A percentile compares a stretch with the other conserved stretches of the same genome.
phyloP scores from a whole-genome alignment of 805 yeast genomes.

The Trichomonascus vanleenenianus region DNA sequence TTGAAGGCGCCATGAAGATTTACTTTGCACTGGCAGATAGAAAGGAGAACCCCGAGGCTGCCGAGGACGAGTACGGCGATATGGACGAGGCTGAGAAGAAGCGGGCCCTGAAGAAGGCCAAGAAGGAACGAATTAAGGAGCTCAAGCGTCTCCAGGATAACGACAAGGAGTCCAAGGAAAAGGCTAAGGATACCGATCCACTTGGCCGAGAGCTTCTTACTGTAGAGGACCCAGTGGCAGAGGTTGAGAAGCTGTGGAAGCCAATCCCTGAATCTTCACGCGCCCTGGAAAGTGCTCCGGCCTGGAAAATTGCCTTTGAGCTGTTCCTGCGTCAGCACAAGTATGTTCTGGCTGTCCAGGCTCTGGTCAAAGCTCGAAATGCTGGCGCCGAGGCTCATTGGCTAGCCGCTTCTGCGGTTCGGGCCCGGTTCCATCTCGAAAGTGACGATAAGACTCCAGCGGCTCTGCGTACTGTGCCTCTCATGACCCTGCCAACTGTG shows the following conservation, averaged over 20 bases:
- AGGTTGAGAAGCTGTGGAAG: slow-evolving; percentile 35
- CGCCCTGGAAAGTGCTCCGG: slow-evolving; percentile 20
- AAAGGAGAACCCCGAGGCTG: slow-evolving; percentile 11
- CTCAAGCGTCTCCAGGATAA: slow-evolving; percentile 31
- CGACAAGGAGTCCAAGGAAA: slow-evolving; percentile 30
- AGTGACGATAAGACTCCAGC: slow-evolving; percentile 35
- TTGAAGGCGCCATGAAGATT: slow-evolving; percentile 53
- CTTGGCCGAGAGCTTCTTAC: slow-evolving; percentile 36
- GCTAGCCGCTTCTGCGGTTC: slow-evolving; percentile 27
- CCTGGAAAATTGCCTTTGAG: slow-evolving; percentile 39
- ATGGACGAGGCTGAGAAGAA: slow-evolving; percentile 26
- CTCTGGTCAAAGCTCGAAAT: slow-evolving; percentile 38
- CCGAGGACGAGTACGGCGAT: slow-evolving; percentile 18
- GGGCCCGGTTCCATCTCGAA: slow-evolving; percentile 29
- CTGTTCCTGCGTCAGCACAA: slow-evolving; percentile 39
- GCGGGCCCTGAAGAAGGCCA: slow-evolving; percentile 31
- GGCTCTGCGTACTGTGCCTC: slow-evolving; percentile 31
- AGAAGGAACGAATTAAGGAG: slow-evolving; percentile 38
- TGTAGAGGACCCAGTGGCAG: slow-evolving; percentile 35
- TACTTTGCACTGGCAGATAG: slow-evolving; percentile 37
- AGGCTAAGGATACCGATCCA: slow-evolving; percentile 37
- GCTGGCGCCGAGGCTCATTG: slow-evolving; percentile 28
- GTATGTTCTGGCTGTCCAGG: slow-evolving; percentile 45
- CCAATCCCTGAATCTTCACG: slow-evolving; percentile 23
- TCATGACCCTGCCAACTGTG: slow-evolving; percentile 14